phyloP scores from a whole-genome alignment of 768 basidiomycete genomes.

The Cantharellus cinnabarinus region DNA sequence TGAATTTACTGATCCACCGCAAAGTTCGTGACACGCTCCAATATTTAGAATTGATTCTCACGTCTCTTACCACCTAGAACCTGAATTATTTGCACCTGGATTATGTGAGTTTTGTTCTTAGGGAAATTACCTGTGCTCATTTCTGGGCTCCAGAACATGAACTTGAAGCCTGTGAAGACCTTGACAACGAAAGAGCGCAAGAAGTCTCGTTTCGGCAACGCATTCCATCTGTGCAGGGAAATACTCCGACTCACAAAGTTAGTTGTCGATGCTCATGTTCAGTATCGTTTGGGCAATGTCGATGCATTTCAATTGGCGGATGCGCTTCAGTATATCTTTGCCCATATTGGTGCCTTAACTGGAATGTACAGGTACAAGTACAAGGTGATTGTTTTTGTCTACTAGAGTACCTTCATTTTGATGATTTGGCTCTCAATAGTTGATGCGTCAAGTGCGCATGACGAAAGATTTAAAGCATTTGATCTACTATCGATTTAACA shows the following conservation, averaged over 20 bases:
- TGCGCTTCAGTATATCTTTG: conserved; percentile 93
- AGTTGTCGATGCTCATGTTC: conserved; percentile 96
- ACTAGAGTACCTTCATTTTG: not conserved
- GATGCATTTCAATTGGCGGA: conserved; percentile 99
- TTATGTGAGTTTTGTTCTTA: conserved; percentile 25
- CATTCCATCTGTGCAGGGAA: conserved; percentile 94
- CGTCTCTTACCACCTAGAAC: conserved; percentile 28
- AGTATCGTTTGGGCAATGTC: conserved; percentile 94
- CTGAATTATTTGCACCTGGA: conserved; percentile 87
- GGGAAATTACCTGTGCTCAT: not conserved
- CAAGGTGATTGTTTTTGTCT: conserved; percentile 33
- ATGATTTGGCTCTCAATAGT: conserved; percentile 20
- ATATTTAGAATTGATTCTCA: not conserved
- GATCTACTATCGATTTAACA: conserved; percentile 98
- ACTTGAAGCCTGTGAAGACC: conserved; percentile 73
- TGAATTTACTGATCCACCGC: conserved; percentile 94
- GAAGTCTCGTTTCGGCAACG: conserved; percentile 99
- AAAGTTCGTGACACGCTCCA: conserved; percentile 32
- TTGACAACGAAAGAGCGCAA: conserved; percentile 98
- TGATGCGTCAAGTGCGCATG: conserved; percentile 99
- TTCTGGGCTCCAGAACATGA: conserved; percentile 44
- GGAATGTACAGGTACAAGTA: conserved; percentile 99
- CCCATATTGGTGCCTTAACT: conserved; percentile 90
- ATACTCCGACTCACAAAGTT: conserved; percentile 95
- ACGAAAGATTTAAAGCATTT: conserved; percentile 98